Conservation (phyloP, 495 filamentous ascomycete genomes). For the Cladorrhinum samala region DNA sequence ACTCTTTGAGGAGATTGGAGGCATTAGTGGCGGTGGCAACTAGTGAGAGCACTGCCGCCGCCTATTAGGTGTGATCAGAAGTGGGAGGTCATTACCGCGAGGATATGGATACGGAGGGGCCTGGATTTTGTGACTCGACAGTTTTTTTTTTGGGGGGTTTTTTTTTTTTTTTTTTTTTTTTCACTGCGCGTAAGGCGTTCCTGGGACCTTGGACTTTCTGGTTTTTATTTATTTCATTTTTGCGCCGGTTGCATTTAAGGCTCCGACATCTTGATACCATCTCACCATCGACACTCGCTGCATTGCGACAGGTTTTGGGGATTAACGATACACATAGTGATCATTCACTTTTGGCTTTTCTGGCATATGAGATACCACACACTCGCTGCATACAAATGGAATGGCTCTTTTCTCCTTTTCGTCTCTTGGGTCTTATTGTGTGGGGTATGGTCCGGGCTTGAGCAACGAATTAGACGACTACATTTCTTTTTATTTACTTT, state of each 20-base stretch:
- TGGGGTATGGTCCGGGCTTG: not conserved
- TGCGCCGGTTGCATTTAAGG: not conserved
- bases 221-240: not conserved
- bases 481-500: not conserved
- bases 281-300: conserved; percentile 21
- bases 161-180: conserved; percentile 3
- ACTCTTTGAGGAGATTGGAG: conserved; percentile 62
- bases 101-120: not conserved
- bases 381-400: conserved; percentile 9
- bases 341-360: conserved; percentile 7
- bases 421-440: not conserved
- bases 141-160: not conserved
- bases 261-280: not conserved
- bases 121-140: not conserved
- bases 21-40: conserved; percentile 87
- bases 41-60: conserved; percentile 62
- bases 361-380: conserved; percentile 10
- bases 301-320: conserved; percentile 9
- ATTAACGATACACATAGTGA: conserved; percentile 10
- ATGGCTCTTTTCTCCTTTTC: not conserved
- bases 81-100: no score
- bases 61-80: no score
- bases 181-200: no score
- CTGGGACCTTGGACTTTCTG: no score
- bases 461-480: conserved; percentile 3